Percentiles rank a stretch among this genome's conserved stretches.
Evolutionary conservation across 2,329 filamentous ascomycete species (phyloP).

Genomic region (Aspergillus hortae): DNA sequence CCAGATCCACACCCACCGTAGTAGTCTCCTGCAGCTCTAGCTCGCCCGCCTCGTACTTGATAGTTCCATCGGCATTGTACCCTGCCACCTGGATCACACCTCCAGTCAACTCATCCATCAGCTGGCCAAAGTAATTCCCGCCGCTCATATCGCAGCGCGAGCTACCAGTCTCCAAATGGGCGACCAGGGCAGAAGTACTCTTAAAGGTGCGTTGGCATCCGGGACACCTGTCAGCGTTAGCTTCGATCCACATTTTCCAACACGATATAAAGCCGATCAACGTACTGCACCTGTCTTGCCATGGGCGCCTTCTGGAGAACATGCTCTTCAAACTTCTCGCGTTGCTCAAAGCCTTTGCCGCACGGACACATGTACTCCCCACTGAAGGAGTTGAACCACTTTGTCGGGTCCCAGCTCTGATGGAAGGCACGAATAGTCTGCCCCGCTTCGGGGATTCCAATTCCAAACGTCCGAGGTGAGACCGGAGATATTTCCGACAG

Average conservation of each 20-base stretch:
- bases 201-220: slow-evolving; percentile 38
- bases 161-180: slow-evolving; percentile 38
- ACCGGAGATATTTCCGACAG: background rate
- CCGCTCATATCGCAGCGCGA: slow-evolving; percentile 33
- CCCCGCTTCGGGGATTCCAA: slow-evolving; percentile 6
- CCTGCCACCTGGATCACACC: slow-evolving; percentile 35
- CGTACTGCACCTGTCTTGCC: slow-evolving; percentile 18
- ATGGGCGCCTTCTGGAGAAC: slow-evolving; percentile 20
- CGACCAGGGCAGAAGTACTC: slow-evolving; percentile 34
- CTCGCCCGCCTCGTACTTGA: slow-evolving; percentile 28
- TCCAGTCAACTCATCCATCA: slow-evolving; percentile 37
- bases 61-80: slow-evolving; percentile 29
- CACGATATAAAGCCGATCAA: background rate
- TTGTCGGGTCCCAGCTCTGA: slow-evolving; percentile 24
- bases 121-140: slow-evolving; percentile 26
- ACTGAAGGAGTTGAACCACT: slow-evolving; percentile 28
- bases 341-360: slow-evolving; percentile 20
- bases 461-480: background rate
- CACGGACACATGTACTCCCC: slow-evolving; percentile 36
- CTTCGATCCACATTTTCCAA: too few species aligned
- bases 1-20: slow-evolving; percentile 7
- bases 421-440: slow-evolving; percentile 14
- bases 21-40: slow-evolving; percentile 13
- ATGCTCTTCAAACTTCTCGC: slow-evolving; percentile 31
- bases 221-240: slow-evolving; percentile 30